Evolutionary conservation across 495 filamentous ascomycete genomes (phyloP).

Genomic region (Neurospora pannonica): DNA sequence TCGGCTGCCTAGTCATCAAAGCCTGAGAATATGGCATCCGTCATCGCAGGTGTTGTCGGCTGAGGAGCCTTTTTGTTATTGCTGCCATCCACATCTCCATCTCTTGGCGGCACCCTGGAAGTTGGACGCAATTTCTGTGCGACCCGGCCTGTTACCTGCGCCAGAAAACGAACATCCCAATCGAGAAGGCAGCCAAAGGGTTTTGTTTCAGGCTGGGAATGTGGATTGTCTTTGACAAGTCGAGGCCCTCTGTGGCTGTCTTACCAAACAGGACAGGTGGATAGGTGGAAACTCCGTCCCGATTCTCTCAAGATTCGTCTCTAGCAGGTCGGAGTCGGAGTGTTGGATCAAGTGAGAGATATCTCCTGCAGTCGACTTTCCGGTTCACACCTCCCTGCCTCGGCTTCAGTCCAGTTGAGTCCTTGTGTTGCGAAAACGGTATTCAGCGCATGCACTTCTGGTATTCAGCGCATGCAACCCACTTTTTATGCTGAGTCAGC

Average conservation of each 20-base stretch:
- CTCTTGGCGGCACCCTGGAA: background rate
- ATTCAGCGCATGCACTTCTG: too few species aligned
- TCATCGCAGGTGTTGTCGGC: background rate
- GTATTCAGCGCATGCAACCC: too few species aligned
- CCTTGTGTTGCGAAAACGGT: too few species aligned
- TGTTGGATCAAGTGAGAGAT: background rate
- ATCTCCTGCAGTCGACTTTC: background rate
- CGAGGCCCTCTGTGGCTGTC: background rate
- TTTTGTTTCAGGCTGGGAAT: background rate
- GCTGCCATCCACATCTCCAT: background rate
- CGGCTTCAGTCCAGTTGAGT: background rate
- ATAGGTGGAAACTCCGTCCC: background rate
- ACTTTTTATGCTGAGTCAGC: too few species aligned
- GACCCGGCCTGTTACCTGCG: background rate
- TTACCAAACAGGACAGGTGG: background rate
- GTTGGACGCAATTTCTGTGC: background rate
- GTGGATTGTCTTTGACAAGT: background rate
- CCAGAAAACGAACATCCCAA: slow-evolving; percentile 1
- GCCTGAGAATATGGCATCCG: background rate
- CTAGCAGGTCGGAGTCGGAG: background rate
- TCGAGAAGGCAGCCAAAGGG: slow-evolving; percentile 1
- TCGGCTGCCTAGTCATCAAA: background rate
- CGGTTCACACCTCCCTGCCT: background rate
- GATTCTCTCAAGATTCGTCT: background rate
- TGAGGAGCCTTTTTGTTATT: background rate